Evolutionary conservation across 2,329 filamentous ascomycete species (phyloP), one percentile per base, ranked within the genome.

Genomic region (Pestalotiopsis sp.): DNA sequence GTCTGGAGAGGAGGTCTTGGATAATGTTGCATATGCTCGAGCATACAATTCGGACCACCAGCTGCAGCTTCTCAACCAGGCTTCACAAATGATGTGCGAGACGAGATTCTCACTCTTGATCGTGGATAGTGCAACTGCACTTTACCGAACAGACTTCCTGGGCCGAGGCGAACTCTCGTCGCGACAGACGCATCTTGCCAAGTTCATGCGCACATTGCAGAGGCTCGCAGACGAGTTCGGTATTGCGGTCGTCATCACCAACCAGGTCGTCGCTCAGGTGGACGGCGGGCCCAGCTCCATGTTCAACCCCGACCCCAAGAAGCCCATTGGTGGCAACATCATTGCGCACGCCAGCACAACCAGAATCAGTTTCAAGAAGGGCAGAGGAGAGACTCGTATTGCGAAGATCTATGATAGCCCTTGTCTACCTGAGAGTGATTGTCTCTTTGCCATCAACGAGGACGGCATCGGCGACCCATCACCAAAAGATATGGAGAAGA

Each of bases 321-420:
- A 99, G 81, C 96, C 96, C 0, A 98, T 99, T 78, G 96, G 96
- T 74, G 96, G 96, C 72, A 98, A 99, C 81, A 99, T 99, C 73
- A 98, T 99, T 78, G 96, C 97, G 2, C 96, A 99, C 80, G 95
- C 96, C 66, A 97, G 94, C 77, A 99, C 96, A 1, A 99, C 96
- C 2, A 88, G 96, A 77, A 87, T 99, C 75, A 98, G 94, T 77
- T 81, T 99, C 78, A 98, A 97, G 85, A 99, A 99, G 81, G 97
- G 96, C 1, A 88, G 96, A 67, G 96, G 89, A 38, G 96, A 99
- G 85, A 99, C 96, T 25, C 90, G 96, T 84, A 93, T 99, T 73
- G 97, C 96, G 84, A 99, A 98, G 86, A 99, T 99, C 71, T 99
- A 99, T 79, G 97, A 99, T 82, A 98, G 95, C 75, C 96, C 96